A percentile compares a stretch with the other conserved stretches of the same genome.
Conservation (phyloP, 2,329 filamentous ascomycete species). For the Penicillium sp. region DNA sequence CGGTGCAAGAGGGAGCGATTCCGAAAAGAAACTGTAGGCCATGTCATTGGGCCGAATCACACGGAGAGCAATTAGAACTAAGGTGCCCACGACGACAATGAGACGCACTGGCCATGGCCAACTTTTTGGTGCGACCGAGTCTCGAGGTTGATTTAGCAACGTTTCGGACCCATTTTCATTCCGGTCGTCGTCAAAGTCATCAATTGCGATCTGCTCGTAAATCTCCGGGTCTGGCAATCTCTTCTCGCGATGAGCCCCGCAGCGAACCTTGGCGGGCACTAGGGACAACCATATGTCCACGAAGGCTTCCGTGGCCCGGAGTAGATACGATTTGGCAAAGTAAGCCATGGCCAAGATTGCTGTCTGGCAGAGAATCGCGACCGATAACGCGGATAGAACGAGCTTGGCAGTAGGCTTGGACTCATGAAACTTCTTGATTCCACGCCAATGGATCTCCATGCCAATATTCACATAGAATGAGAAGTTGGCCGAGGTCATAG, state of each 20-base stretch:
- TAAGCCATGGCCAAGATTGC: slow-evolving; percentile 6
- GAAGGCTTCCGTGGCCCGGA: slow-evolving; percentile 5
- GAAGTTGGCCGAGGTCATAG: slow-evolving; percentile 17
- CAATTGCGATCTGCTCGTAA: slow-evolving; percentile 17
- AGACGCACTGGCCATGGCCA: slow-evolving; percentile 2
- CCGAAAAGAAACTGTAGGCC: slow-evolving; percentile 14
- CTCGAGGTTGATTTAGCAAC: neutral
- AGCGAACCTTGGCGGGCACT: slow-evolving; percentile 1
- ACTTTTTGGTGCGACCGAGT: slow-evolving; percentile 1
- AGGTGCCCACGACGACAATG: slow-evolving; percentile 1
- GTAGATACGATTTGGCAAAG: slow-evolving; percentile 13
- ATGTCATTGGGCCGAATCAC: slow-evolving; percentile 12
- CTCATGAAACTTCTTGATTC: slow-evolving; percentile 5
- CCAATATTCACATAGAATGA: slow-evolving; percentile 9
- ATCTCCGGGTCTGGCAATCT: slow-evolving; percentile 6
- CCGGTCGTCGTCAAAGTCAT: slow-evolving; percentile 12
- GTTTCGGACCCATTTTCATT: slow-evolving; percentile 1
- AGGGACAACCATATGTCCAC: slow-evolving; percentile 10
- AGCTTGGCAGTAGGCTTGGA: neutral
- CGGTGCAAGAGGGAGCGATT: slow-evolving; percentile 15
- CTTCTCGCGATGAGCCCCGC: neutral
- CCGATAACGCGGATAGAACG: slow-evolving; percentile 3
- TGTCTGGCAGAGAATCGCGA: slow-evolving; percentile 12
- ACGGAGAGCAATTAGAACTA: slow-evolving; percentile 6
- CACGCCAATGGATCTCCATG: slow-evolving; percentile 23